Evolutionary conservation across 2,329 filamentous ascomycete species (phyloP).

Genomic region (Colletotrichum chrysophilum): DNA sequence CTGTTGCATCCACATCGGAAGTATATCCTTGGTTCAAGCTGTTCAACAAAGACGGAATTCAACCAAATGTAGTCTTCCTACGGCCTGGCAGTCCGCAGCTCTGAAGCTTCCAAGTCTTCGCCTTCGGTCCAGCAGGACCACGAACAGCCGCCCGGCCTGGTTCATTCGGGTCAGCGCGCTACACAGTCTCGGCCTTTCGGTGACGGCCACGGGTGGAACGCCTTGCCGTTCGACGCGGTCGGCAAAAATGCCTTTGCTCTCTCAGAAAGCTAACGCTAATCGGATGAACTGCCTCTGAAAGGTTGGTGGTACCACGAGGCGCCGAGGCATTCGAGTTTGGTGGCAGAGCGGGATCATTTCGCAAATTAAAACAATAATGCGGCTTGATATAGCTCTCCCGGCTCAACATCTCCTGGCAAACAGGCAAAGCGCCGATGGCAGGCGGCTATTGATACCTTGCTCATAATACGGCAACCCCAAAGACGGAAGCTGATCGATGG

Average conservation of each 20-base stretch:
- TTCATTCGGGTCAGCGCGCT: not conserved
- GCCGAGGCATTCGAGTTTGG: not conserved
- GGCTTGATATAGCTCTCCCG: conserved; percentile 5
- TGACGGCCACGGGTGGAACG: not conserved
- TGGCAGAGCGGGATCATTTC: not conserved
- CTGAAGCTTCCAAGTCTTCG: not conserved
- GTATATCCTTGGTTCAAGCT: not conserved
- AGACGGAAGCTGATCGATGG: not conserved
- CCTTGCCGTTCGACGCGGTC: not conserved
- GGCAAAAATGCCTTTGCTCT: not conserved
- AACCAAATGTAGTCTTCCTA: not conserved
- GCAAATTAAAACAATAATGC: not conserved
- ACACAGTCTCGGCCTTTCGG: not conserved
- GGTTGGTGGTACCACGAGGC: not conserved
- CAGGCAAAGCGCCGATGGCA: not conserved
- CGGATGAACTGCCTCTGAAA: conserved; percentile 7
- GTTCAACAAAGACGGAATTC: not conserved
- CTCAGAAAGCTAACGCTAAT: not conserved
- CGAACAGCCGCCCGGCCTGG: not conserved
- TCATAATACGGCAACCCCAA: not conserved
- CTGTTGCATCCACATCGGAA: not conserved
- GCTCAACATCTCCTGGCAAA: not conserved
- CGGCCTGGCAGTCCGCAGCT: not conserved
- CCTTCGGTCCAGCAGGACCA: not conserved
- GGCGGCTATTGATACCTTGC: not conserved